Base-by-base conservation (phyloP, 2,329 filamentous ascomycete genomes). In the Arthrinium phaeospermum region DNA sequence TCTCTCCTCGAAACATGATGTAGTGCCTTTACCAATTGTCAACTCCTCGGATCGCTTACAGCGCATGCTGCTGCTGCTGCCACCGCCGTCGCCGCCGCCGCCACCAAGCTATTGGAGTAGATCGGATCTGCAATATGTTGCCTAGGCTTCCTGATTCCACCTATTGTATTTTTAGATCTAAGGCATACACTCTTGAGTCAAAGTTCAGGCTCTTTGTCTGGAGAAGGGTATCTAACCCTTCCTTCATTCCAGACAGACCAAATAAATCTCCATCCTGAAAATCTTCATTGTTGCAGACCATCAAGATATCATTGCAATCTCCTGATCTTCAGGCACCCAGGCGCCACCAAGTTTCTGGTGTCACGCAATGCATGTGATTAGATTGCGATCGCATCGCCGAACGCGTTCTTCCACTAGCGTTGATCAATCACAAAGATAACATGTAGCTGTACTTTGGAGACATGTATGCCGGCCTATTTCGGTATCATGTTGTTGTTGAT, bases 41-140 rank as follows among this genome's bases (percentile, higher is more conserved):
- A 34, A 24, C n/a, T 34, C 57, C 19, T 41, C 19, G 34, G 57
- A 41, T 30, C 34, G 57, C 57, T 19, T 10, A 10, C 41, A 41
- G 57, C 68, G 53, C 68, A 14, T 57, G 30, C 47, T n/a, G 4
- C 27, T 69, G 44, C n/a, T 41, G 14, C 45, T 69, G 68, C 45
- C 49, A 24, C 45, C 41, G 67, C 34, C 7, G 64, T 44, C n/a
- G 24, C 46, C 37, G 37, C 37, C 7, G 64, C 67, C n/a, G 14
- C 46, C 37, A 10, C 37, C 14, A 46, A 24, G 57, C 57, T 14
- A 34, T 41, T 64, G 57, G 30, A 41, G 57, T 41, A 22, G 19
- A 64, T 64, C 57, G 57, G 57, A 64, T 64, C 57, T 64, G 34
- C 57, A 61, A 34, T 30, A 30, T 30, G 27, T 30, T 30, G 27